Evolutionary conservation across 371 early-diverging fungal species (phyloP), one percentile per base, ranked within the genome.

Genomic region (Zychaea mexicana): DNA sequence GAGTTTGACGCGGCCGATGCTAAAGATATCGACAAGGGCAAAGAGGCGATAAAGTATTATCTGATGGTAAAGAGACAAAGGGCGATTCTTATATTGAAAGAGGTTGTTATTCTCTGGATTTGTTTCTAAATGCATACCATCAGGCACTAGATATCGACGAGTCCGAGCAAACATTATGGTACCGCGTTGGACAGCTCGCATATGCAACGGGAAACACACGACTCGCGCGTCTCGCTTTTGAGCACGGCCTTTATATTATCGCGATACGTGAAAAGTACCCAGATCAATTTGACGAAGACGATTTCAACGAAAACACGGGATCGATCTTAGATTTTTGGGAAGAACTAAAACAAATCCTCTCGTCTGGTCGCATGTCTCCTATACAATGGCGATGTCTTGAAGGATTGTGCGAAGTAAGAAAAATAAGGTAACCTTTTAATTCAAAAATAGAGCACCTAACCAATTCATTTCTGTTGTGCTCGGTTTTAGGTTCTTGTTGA

Each of bases 351-450:
- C 19, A 53, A 19, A 57, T 63, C 13, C 38, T 76, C 12, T 28
- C 22, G n/a, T 47, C 52, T 3, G 55, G 62, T 9, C 30, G 60
- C 12, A 38, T 62, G 7, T 62, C 62, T n/a, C 62, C 62, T 5
- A 39, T 53, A 22, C 85, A 87, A 30, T 87, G 87, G 87, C 62
- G 61, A 49, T 88, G 88, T 32, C 39, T 88, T 28, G 86, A 86
- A 59, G 79, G 83, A 0, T 49, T 89, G 13, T 85, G 87, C 46
- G 69, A 78, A 39, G 88, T 85, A 71, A 46, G 70, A 4, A 42
- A 22, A 66, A 42, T 12, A 12, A 15, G n/a, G n/a, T 12, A 42
- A 7, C 1, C 13, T 42, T 7, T 0, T 42, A 12, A 42, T 15
- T 3, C 13, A 0, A n/a, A 42, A 12, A 42, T 12, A 42, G n/a